phyloP scores from a whole-genome alignment of 441 rosid genomes.

The Dalechampia spathulata region DNA sequence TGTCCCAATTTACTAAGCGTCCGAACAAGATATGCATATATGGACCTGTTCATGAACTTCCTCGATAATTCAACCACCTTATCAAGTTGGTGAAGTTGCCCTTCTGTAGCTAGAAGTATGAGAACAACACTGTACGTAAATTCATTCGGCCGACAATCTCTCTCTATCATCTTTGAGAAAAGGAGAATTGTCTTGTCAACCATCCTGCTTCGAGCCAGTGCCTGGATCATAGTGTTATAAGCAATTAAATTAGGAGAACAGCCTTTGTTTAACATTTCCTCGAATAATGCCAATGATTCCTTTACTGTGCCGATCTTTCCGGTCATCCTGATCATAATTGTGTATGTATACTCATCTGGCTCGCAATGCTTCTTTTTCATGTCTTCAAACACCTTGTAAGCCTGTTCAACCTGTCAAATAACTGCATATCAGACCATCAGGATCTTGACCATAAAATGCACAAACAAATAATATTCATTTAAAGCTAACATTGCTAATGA shows the following conservation, averaged over 20 bases:
- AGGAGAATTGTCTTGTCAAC: slow-evolving; percentile 37
- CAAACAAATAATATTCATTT: no score
- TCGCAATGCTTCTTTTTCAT: slow-evolving; percentile 65
- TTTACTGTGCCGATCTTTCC: slow-evolving; percentile 66
- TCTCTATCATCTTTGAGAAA: slow-evolving; percentile 61
- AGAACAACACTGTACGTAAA: slow-evolving; percentile 65
- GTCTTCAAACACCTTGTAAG: slow-evolving; percentile 64
- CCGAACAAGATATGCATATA: slow-evolving; percentile 68
- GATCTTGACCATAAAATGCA: slow-evolving; percentile 8
- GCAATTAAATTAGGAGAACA: slow-evolving; percentile 51
- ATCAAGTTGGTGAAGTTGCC: slow-evolving; percentile 62
- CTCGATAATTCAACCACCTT: slow-evolving; percentile 61
- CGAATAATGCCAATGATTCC: slow-evolving; percentile 53
- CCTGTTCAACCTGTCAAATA: slow-evolving; percentile 67
- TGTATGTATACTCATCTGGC: slow-evolving; percentile 74
- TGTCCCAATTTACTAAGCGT: slow-evolving; percentile 70
- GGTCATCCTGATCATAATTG: slow-evolving; percentile 77
- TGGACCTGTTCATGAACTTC: slow-evolving; percentile 58
- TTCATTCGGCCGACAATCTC: slow-evolving; percentile 62
- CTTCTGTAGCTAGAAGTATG: slow-evolving; percentile 59
- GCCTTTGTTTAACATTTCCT: slow-evolving; percentile 61
- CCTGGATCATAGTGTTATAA: slow-evolving; percentile 77
- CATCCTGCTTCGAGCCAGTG: slow-evolving; percentile 54
- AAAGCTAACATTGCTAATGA: no score
- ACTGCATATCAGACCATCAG: slow-evolving; percentile 69